A percentile compares a stretch with the other conserved stretches of the same genome.
These are phyloP conservation scores for Phyllosticta citribraziliensis DNA, from an alignment of 2,329 filamentous ascomycete species.

Conservation along the genomic window DNA sequence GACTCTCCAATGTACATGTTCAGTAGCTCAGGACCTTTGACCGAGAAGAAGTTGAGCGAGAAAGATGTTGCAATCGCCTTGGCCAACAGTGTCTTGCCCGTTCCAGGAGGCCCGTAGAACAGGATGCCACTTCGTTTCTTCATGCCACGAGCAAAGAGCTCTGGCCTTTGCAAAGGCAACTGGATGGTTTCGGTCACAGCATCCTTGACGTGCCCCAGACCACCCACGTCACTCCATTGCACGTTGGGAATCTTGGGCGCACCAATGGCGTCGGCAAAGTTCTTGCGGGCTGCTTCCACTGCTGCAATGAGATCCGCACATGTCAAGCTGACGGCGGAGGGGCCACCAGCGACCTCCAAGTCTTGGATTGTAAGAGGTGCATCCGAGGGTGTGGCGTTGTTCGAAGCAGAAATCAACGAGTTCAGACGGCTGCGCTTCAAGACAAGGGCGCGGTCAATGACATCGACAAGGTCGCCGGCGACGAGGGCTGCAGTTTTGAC, in stretches of 20 bases:
- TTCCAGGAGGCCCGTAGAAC: constrained; percentile 85
- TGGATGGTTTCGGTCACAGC: constrained; percentile 97
- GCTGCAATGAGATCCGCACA: constrained; percentile 83
- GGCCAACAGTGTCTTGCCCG: constrained; percentile 83
- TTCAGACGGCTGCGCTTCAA: constrained; percentile 69
- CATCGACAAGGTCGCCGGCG: constrained; percentile 86
- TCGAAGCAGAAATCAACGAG: constrained; percentile 48
- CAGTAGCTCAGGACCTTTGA: constrained; percentile 82
- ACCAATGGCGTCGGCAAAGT: constrained; percentile 94
- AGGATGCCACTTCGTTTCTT: constrained; percentile 93
- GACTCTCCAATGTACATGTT: constrained; percentile 97
- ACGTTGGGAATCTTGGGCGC: constrained; percentile 98
- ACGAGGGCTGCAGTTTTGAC: constrained; percentile 94
- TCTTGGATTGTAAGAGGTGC: constrained; percentile 60
- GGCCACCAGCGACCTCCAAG: constrained; percentile 78
- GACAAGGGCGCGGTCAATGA: constrained; percentile 79
- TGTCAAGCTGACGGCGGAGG: constrained; percentile 66
- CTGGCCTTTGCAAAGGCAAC: constrained; percentile 78
- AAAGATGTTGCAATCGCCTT: constrained; percentile 93
- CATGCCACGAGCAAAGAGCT: constrained; percentile 94
- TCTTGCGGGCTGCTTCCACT: constrained; percentile 90
- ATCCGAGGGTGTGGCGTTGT: constrained; percentile 20
- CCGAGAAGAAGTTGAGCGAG: constrained; percentile 87
- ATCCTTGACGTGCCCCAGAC: constrained; percentile 87
- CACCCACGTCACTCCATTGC: constrained; percentile 91